A percentile compares a stretch with the other conserved stretches of the same genome.
Conservation (phyloP, 768 basidiomycete genomes). For the Boletellus ananas region DNA sequence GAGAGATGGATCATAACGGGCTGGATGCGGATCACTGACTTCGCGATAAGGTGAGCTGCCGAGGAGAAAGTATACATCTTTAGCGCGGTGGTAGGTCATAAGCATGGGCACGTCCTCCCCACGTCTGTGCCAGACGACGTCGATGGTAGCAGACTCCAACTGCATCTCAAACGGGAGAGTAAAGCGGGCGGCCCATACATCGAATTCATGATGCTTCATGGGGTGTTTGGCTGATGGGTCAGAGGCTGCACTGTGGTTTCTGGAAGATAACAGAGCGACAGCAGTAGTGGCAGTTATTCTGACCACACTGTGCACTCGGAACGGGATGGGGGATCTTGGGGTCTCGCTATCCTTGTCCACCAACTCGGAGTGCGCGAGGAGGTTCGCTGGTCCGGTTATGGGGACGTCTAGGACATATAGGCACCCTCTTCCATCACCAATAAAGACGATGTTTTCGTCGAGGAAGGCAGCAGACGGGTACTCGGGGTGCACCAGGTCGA, state of each 20-base stretch:
- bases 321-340: slow-evolving; percentile 34
- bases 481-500: slow-evolving; percentile 49
- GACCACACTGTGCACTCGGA: slow-evolving; percentile 38
- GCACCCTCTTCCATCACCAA: slow-evolving; percentile 68
- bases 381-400: slow-evolving; percentile 36
- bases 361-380: slow-evolving; percentile 54
- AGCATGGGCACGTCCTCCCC: slow-evolving; percentile 70
- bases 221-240: slow-evolving; percentile 16
- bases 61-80: slow-evolving; percentile 50
- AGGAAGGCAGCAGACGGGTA: slow-evolving; percentile 72
- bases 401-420: slow-evolving; percentile 57
- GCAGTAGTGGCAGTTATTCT: slow-evolving; percentile 36
- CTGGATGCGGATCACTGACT: slow-evolving; percentile 29
- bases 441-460: slow-evolving; percentile 44
- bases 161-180: slow-evolving; percentile 38
- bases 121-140: slow-evolving; percentile 65
- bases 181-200: slow-evolving; percentile 61
- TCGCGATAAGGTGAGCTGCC: slow-evolving; percentile 55
- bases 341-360: slow-evolving; percentile 13
- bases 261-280: slow-evolving; percentile 57
- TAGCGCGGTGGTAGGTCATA: slow-evolving; percentile 43
- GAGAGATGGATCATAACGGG: slow-evolving; percentile 51
- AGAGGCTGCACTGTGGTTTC: slow-evolving; percentile 37
- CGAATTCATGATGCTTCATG: slow-evolving; percentile 46
- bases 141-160: slow-evolving; percentile 35